Evolutionary conservation across 768 basidiomycete species (phyloP).

Genomic region (Chlorophyllum brunneum): DNA sequence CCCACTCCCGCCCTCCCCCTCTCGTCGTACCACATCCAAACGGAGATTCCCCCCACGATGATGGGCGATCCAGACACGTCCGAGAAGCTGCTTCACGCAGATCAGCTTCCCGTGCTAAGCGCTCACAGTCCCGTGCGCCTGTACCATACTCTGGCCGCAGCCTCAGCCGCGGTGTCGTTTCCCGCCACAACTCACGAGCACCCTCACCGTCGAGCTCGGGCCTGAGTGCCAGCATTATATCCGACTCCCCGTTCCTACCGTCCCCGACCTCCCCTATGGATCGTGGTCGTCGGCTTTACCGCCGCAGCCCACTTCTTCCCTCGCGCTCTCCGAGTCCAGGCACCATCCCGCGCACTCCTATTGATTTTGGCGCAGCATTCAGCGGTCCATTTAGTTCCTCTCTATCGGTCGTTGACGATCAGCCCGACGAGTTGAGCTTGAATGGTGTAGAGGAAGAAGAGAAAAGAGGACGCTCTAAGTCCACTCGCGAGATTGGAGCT

Average conservation of each 20-base stretch:
- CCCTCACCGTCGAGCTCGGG: conserved; percentile 18
- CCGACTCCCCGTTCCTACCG: conserved; percentile 24
- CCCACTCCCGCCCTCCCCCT: conserved; percentile 24
- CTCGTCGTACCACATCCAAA: conserved; percentile 14
- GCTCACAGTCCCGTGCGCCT: conserved; percentile 51
- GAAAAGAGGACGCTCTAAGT: conserved; percentile 7
- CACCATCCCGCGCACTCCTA: conserved; percentile 42
- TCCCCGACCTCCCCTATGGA: conserved; percentile 22
- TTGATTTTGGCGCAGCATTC: conserved; percentile 24
- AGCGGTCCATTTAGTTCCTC: conserved; percentile 14
- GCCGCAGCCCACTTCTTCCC: conserved; percentile 15
- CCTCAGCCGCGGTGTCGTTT: conserved; percentile 35
- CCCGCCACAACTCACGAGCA: conserved; percentile 29
- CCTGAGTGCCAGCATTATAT: conserved; percentile 4
- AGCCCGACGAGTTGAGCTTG: conserved; percentile 24
- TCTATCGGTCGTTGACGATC: conserved; percentile 20
- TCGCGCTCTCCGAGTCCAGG: conserved; percentile 50
- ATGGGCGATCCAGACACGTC: conserved; percentile 23
- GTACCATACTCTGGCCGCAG: conserved; percentile 32
- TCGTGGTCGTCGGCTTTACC: conserved; percentile 30
- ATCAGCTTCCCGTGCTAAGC: conserved; percentile 37
- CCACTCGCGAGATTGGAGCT: conserved; percentile 1
- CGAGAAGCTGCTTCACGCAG: conserved; percentile 34
- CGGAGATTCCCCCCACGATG: conserved; percentile 22
- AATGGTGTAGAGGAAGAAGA: conserved; percentile 12